phyloP scores from a whole-genome alignment of 2,329 filamentous ascomycete species.

The Diaporthe aspalathi region DNA sequence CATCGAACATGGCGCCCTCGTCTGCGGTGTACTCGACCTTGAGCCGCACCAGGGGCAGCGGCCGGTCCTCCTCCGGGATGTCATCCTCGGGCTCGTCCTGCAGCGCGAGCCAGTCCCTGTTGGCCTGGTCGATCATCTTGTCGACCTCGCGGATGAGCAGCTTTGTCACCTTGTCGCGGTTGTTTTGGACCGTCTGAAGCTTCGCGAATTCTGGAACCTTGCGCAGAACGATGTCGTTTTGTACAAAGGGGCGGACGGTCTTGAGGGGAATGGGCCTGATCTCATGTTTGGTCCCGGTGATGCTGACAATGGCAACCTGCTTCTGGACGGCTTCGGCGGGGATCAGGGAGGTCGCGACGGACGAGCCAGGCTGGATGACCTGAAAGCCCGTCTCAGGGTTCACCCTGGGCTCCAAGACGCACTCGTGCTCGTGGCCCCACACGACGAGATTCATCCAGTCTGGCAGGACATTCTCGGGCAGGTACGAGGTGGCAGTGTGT shows the following conservation, averaged over 20 bases:
- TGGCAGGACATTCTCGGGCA: constrained; percentile 92
- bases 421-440: constrained; percentile 98
- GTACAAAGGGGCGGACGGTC: constrained; percentile 90
- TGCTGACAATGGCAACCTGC: constrained; percentile 85
- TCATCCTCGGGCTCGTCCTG: constrained; percentile 71
- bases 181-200: constrained; percentile 84
- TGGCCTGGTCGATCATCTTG: constrained; percentile 87
- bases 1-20: constrained; percentile 86
- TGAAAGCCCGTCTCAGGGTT: constrained; percentile 93
- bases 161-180: constrained; percentile 81
- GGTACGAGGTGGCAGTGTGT: constrained; percentile 90
- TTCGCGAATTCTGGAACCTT: constrained; percentile 82
- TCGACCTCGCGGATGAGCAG: constrained; percentile 83
- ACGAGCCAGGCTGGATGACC: constrained; percentile 97
- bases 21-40: constrained; percentile 91
- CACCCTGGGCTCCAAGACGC: constrained; percentile 82
- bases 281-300: constrained; percentile 85
- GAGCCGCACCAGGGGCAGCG: constrained; percentile 86
- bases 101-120: constrained; percentile 81
- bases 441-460: constrained; percentile 91
- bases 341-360: constrained; percentile 91
- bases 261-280: constrained; percentile 86
- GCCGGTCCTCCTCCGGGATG: constrained; percentile 70
- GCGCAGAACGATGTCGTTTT: constrained; percentile 81
- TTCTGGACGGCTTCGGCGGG: constrained; percentile 92